Percentiles rank a stretch among this genome's conserved stretches.
These are phyloP conservation scores for Sphagnurus paluster DNA, from an alignment of 1,284 basidiomycete genomes.

Conservation along the genomic window DNA sequence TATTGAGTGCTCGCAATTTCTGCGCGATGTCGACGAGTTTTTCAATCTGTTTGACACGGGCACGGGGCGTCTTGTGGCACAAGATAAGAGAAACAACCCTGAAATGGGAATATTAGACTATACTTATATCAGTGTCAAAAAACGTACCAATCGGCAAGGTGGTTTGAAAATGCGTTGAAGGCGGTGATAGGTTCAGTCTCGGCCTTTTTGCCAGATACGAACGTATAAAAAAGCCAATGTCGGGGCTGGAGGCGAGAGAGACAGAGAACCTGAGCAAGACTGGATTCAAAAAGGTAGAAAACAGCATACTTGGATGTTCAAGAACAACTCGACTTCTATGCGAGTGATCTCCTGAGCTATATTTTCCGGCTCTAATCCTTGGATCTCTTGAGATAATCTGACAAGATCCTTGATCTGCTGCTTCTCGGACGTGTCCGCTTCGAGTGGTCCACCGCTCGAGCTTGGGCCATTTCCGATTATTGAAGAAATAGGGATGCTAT, in stretches of 20 bases:
- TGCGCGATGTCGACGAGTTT: conserved; percentile 77
- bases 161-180: conserved; percentile 73
- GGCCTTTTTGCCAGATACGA: conserved; percentile 66
- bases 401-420: conserved; percentile 64
- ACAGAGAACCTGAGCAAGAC: conserved; percentile 1
- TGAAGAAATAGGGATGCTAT: conserved; percentile 52
- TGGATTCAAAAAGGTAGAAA: background rate
- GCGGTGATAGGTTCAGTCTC: conserved; percentile 63
- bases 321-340: conserved; percentile 59
- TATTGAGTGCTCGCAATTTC: conserved; percentile 66
- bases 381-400: conserved; percentile 54
- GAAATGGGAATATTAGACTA: conserved; percentile 4
- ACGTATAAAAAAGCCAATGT: conserved; percentile 76
- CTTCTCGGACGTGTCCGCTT: conserved; percentile 40
- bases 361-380: conserved; percentile 53
- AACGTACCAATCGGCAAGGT: conserved; percentile 72
- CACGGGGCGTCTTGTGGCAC: conserved; percentile 69
- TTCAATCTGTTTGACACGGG: conserved; percentile 71
- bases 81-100: conserved; percentile 80
- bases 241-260: conserved; percentile 59
- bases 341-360: conserved; percentile 81
- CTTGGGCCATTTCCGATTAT: conserved; percentile 25
- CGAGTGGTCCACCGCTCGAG: conserved; percentile 24
- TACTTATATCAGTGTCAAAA: background rate
- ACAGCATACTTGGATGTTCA: conserved; percentile 63